A percentile compares a stretch with the other conserved stretches of the same genome.
phyloP scores from a whole-genome alignment of 2,329 filamentous ascomycete species.

The Akanthomyces lecanii region DNA sequence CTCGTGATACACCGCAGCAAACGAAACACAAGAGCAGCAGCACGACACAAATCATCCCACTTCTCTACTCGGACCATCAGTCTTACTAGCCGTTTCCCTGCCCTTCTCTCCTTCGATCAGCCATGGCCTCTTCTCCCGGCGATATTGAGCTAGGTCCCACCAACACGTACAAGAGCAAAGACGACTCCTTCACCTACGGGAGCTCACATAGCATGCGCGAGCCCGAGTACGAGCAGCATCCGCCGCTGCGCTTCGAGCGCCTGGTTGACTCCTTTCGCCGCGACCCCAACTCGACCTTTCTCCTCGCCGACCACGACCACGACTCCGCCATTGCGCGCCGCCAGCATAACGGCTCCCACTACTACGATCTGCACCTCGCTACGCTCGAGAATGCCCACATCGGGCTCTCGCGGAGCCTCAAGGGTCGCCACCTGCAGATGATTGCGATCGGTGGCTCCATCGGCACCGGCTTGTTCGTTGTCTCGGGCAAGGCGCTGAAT shows the following conservation, averaged over 20 bases:
- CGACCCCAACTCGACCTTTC: constrained; percentile 49
- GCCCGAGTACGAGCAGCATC: constrained; percentile 40
- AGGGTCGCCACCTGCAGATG: constrained; percentile 89
- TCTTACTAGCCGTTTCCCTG: neutral
- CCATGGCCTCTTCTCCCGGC: constrained; percentile 34
- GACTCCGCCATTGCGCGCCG: constrained; percentile 29
- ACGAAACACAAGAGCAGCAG: constrained; percentile 14
- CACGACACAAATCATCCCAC: neutral
- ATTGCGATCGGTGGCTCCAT: constrained; percentile 95
- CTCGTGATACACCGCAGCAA: constrained; percentile 15
- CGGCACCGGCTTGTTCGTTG: constrained; percentile 82
- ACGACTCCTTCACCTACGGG: constrained; percentile 50
- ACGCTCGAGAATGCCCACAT: constrained; percentile 73
- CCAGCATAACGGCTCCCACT: constrained; percentile 40
- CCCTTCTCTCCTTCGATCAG: constrained; percentile 1
- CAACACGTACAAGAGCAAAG: constrained; percentile 53
- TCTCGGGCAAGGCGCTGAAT: constrained; percentile 67
- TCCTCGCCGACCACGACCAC: constrained; percentile 41
- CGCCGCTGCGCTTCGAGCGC: constrained; percentile 30
- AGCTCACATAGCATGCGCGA: constrained; percentile 50
- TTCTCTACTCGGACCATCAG: neutral
- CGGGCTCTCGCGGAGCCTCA: constrained; percentile 70
- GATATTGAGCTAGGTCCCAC: constrained; percentile 55
- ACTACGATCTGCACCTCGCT: constrained; percentile 53
- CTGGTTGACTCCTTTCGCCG: constrained; percentile 61